Evolutionary conservation across 495 filamentous ascomycete genomes (phyloP), one percentile per base, ranked within the genome.

Genomic region (Ramalina intermedia): DNA sequence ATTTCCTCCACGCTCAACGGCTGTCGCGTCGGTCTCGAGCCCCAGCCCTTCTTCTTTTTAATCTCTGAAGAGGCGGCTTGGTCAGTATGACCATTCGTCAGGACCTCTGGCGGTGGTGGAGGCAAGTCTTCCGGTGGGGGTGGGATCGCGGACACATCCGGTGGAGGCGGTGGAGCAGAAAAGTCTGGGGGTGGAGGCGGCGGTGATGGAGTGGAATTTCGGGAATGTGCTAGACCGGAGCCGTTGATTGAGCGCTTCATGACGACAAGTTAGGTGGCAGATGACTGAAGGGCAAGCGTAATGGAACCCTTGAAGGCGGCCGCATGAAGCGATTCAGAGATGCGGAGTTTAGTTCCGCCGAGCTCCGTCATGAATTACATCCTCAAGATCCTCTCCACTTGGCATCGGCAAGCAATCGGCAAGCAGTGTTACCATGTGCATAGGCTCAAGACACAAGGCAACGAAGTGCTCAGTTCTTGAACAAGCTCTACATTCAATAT

Each of bases 1-100:
- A 89, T 70, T 46, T 88, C 83, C 54, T 88, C 84, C 23, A 87
- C 82, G 61, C 80, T 85, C 37, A 87, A 60, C 20, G 85, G 85
- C 39, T 55, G 44, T 48, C 54, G 35, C 52, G 38, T 49, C 18
- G 18, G 36, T 14, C 65, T 61, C 1, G 62, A 52, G 2, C 69
- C 69, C 72, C 75, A 78, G 60, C 73, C 76, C 45, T 61, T 55
- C 59, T 82, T 81, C 61, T 75, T 78, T 49, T 40, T 39, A 17
- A 27, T 43, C 40, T 55, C 54, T 16, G 44, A 36, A 11, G 43
- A 54, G 12, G 59, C 61, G 11, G 68, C 63, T 13, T 63, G 68
- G 5, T 66, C 63, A 6, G 44, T 2, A 3, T 52, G 47, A 33
- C 55, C 70, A 44, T 52, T 55, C 46, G 55, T 53, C 4, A 47